Conservation (phyloP, 108 stramenopile genomes). For the Discostella stelligeroides region DNA sequence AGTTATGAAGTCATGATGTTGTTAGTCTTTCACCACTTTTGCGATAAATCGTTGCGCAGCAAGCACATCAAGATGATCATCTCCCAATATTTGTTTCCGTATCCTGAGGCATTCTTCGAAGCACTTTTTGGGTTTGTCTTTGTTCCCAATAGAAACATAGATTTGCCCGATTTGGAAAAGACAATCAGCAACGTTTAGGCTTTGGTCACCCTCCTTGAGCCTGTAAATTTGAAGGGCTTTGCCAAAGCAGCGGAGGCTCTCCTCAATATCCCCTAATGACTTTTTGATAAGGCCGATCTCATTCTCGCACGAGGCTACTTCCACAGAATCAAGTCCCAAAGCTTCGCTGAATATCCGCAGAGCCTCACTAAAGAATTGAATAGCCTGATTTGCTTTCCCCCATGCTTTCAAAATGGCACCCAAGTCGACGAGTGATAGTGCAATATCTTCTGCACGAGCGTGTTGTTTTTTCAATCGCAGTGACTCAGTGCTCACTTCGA, state of each 20-base stretch:
- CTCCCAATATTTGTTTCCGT: constrained; percentile 28
- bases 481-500: constrained; percentile 52
- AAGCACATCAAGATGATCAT: constrained; percentile 46
- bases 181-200: constrained; percentile 37
- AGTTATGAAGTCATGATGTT: background rate
- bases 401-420: constrained; percentile 50
- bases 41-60: constrained; percentile 41
- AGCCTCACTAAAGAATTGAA: constrained; percentile 49
- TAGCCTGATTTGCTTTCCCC: constrained; percentile 45
- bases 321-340: constrained; percentile 57
- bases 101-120: constrained; percentile 52
- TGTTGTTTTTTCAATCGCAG: constrained; percentile 35
- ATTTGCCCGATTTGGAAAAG: constrained; percentile 45
- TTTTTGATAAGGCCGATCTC: constrained; percentile 63
- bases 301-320: constrained; percentile 64
- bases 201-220: constrained; percentile 42
- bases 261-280: constrained; percentile 45
- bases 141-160: constrained; percentile 47
- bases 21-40: constrained; percentile 25
- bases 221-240: constrained; percentile 53
- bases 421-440: constrained; percentile 26
- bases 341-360: constrained; percentile 42
- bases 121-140: constrained; percentile 39
- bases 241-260: constrained; percentile 58
- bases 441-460: constrained; percentile 24